Base-by-base conservation (phyloP, 2,329 filamentous ascomycete genomes). In the Colletotrichum tropicale region DNA sequence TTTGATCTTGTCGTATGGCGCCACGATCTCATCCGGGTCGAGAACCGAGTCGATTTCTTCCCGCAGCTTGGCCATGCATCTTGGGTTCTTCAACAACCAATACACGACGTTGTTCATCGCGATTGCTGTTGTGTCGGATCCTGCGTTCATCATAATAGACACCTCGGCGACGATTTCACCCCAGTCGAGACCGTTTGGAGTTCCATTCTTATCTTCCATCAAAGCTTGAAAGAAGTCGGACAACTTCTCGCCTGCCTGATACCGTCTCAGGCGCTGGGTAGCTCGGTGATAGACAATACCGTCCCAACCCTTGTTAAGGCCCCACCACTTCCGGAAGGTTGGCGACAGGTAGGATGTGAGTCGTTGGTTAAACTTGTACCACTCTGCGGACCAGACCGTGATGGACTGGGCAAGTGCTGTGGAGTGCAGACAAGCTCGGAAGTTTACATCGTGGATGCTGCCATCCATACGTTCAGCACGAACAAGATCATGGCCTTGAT, bases 141-240 rank as follows among this genome's bases (percentile, higher is more conserved):
- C 89, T 1, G 89, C 90, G 76, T 85, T 86, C 78, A 86, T 86
- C 85, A 91, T 91, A 79, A 87, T 89, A 52, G 80, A 84, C 24
- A 90, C 83, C 78, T 92, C 90, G n/a, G 90, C 89, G 0, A 90
- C 86, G 10, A 91, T 88, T 80, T 92, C 90, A 28, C 90, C 90
- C 86, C 86, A 90, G 74, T 91, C 88, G 2, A 92, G 85, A 48
- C 86, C 81, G 30, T 83, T 82, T 1, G 85, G 81, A 1, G 80
- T 80, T 12, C 82, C 86, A 28, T 85, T 83, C 68, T 84, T 86
- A 64, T 87, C 84, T 13, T 88, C 88, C 88, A 92, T 89, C 8
- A 92, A 80, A 1, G 86, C 85, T 61, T 88, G 84, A 83, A 92
- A 91, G 82, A 92, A 91, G 78, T 92, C 91, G 56, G 90, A 87